phyloP scores from a whole-genome alignment of 495 filamentous ascomycete species.

The Penicillium mononematosum region DNA sequence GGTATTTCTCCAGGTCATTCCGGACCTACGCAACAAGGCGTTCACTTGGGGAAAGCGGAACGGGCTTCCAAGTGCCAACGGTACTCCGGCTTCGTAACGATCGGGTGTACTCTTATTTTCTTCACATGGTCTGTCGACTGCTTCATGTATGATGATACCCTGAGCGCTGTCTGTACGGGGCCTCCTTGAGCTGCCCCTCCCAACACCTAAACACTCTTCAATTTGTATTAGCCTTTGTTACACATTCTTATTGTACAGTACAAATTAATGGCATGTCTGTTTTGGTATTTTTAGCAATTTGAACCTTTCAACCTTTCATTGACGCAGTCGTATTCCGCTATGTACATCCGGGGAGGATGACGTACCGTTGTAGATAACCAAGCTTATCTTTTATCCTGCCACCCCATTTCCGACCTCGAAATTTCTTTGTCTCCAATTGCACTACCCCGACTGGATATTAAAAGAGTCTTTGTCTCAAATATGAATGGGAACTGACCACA shows the following conservation, averaged over 20 bases:
- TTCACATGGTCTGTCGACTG: not conserved
- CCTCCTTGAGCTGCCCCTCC: conserved; percentile 11
- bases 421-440: conserved; percentile 5
- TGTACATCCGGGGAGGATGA: conserved; percentile 3
- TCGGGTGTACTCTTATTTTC: not conserved
- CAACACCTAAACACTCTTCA: conserved; percentile 9
- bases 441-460: not conserved
- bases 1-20: conserved; percentile 43
- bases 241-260: conserved; percentile 7
- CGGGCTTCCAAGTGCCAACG: conserved; percentile 29
- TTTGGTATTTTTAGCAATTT: not conserved
- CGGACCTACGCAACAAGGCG: conserved; percentile 44
- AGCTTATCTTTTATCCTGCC: conserved; percentile 12
- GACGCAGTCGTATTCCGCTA: not conserved
- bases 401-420: conserved; percentile 7
- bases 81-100: conserved; percentile 7
- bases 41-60: conserved; percentile 48
- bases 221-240: not conserved
- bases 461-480: not conserved
- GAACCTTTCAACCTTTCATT: not conserved
- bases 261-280: not conserved
- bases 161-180: conserved; percentile 14
- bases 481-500: not conserved
- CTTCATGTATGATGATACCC: conserved; percentile 28
- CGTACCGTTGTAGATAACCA: conserved; percentile 12